Percentiles rank a stretch among this genome's conserved stretches.
phyloP scores from a whole-genome alignment of 164 flowering plant species.

The Berberis thunbergii region DNA sequence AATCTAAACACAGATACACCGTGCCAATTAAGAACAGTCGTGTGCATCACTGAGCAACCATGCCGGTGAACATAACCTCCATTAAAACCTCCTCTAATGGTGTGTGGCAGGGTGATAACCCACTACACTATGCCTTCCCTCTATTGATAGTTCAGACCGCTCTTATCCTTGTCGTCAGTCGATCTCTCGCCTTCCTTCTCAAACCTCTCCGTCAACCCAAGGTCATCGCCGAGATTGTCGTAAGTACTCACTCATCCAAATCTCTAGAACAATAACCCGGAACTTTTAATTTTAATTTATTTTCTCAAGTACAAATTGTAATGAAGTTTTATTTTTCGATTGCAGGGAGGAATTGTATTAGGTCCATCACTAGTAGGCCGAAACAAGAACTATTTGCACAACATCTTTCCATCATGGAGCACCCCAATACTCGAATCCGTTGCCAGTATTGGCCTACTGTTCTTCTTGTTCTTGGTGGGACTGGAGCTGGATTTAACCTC shows the following conservation, averaged over 20 bases:
- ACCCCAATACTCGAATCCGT: conserved; percentile 41
- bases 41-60: background rate
- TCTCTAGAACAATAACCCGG: no score
- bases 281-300: no score
- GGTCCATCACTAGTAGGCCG: conserved; percentile 64
- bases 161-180: conserved; percentile 39
- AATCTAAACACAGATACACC: background rate
- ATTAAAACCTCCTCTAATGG: conserved; percentile 40
- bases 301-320: background rate
- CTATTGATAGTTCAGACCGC: conserved; percentile 55
- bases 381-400: conserved; percentile 25
- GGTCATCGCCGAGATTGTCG: conserved; percentile 81
- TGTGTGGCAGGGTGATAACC: conserved; percentile 78
- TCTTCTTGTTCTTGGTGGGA: conserved; percentile 61
- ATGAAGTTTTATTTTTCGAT: background rate
- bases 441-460: conserved; percentile 52
- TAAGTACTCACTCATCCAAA: conserved; percentile 7
- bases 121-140: conserved; percentile 65
- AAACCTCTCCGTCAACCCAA: conserved; percentile 84
- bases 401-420: conserved; percentile 52
- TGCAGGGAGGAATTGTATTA: conserved; percentile 57
- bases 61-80: background rate
- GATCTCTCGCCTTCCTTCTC: conserved; percentile 53
- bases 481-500: conserved; percentile 46
- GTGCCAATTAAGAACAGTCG: no score